A percentile compares a stretch with the other conserved stretches of the same genome.
Evolutionary conservation across 208 protist genomes (phyloP).

Genomic region (Trypanosoma boissoni): DNA sequence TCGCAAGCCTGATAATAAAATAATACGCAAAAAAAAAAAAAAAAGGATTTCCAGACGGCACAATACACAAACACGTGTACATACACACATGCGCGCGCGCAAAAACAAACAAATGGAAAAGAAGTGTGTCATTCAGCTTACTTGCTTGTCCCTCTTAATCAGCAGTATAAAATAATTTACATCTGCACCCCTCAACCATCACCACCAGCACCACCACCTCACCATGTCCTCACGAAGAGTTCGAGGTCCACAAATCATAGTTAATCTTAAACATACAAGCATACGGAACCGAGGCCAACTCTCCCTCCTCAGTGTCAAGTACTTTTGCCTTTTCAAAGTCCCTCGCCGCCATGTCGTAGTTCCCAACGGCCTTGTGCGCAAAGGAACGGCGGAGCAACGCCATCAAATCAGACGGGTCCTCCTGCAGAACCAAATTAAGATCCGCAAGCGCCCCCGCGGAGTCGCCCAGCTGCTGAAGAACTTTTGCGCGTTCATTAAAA

Average conservation of each 20-base stretch:
- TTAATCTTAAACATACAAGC: constrained; percentile 25
- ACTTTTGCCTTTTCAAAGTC: constrained; percentile 79
- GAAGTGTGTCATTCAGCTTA: too few relatives aligned
- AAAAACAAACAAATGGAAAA: too few relatives aligned
- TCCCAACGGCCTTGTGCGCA: constrained; percentile 66
- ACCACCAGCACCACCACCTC: too few relatives aligned
- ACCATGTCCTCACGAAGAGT: too few relatives aligned
- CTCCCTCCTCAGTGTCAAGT: constrained; percentile 19
- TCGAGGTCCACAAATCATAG: constrained; percentile 1
- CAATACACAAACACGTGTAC: too few relatives aligned
- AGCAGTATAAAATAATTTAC: too few relatives aligned
- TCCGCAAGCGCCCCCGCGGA: constrained; percentile 60
- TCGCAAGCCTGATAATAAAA: not conserved
- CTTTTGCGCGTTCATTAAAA: constrained; percentile 86
- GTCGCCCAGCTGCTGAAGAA: constrained; percentile 60
- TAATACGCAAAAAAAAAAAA: constrained; percentile 1
- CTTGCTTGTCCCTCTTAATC: too few relatives aligned
- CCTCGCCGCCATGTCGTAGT: constrained; percentile 71
- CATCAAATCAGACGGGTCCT: constrained; percentile 57
- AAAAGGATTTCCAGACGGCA: not conserved
- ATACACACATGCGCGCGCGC: too few relatives aligned
- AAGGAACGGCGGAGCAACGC: constrained; percentile 84
- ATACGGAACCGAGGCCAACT: constrained; percentile 11
- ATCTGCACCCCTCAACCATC: too few relatives aligned
- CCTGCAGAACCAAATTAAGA: constrained; percentile 68